These are phyloP conservation scores for Epichloe scottii DNA, from an alignment of 2,329 filamentous ascomycete genomes.

Conservation along the genomic window DNA sequence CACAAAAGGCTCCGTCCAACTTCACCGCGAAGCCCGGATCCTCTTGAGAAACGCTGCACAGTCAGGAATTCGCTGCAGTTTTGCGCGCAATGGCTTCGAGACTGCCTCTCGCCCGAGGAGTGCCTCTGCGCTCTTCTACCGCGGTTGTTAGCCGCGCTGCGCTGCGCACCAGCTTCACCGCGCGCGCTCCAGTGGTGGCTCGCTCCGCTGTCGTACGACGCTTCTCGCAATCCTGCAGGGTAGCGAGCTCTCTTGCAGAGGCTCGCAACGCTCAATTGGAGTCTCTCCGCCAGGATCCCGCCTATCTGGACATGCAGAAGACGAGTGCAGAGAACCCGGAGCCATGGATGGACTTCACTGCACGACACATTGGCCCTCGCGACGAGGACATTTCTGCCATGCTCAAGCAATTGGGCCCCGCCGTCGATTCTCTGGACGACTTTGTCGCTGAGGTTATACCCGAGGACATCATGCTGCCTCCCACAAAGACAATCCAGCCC, in stretches of 20 bases:
- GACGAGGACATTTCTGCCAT: conserved; percentile 59
- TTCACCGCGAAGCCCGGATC: neutral
- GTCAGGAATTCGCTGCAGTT: neutral
- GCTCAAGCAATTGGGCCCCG: conserved; percentile 68
- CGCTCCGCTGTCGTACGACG: conserved; percentile 4
- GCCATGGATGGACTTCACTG: conserved; percentile 42
- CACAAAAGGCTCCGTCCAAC: neutral
- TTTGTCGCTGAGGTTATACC: conserved; percentile 81
- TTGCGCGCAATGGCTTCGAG: conserved; percentile 15
- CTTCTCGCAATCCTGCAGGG: conserved; percentile 9
- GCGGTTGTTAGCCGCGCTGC: conserved; percentile 6
- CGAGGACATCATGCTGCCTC: conserved; percentile 48
- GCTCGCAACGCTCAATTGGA: conserved; percentile 7
- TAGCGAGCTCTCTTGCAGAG: conserved; percentile 5
- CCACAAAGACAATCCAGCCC: conserved; percentile 26
- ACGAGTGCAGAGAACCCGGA: conserved; percentile 10
- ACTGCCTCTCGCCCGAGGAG: conserved; percentile 13
- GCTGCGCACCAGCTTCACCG: conserved; percentile 2
- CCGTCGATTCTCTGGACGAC: conserved; percentile 59
- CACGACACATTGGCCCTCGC: conserved; percentile 79
- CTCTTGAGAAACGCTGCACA: neutral
- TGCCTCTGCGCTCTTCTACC: conserved; percentile 10
- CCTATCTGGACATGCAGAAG: conserved; percentile 13
- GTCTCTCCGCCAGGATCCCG: conserved; percentile 10
- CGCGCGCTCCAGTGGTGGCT: conserved; percentile 5